These are phyloP conservation scores for Ehretia macrophylla DNA, from an alignment of 257 asterid genomes.

Conservation along the genomic window DNA sequence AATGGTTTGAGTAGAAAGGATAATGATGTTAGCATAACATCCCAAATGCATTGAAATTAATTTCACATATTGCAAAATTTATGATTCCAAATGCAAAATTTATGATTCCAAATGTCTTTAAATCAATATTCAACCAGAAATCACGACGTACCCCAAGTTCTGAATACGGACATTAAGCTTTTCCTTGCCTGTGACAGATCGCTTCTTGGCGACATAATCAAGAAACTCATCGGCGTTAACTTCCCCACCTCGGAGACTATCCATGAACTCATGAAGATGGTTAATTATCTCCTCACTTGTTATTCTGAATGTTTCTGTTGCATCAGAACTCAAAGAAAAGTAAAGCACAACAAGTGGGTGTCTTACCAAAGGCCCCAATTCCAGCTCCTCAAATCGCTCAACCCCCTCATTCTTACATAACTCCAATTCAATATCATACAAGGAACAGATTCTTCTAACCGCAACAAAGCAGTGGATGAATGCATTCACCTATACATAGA, in stretches of 20 bases:
- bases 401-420: conserved; percentile 80
- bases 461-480: conserved; percentile 93
- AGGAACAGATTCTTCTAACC: conserved; percentile 66
- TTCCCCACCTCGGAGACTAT: conserved; percentile 32
- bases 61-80: background rate
- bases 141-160: conserved; percentile 58
- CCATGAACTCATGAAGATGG: conserved; percentile 61
- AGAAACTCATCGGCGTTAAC: conserved; percentile 46
- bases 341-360: conserved; percentile 73
- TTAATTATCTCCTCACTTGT: conserved; percentile 60
- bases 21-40: no score
- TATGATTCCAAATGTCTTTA: background rate
- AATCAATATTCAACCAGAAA: conserved; percentile 7
- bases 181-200: conserved; percentile 53
- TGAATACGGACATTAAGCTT: conserved; percentile 75
- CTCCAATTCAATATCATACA: conserved; percentile 79
- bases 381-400: conserved; percentile 71
- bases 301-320: conserved; percentile 57
- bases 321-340: conserved; percentile 57
- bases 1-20: no score
- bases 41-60: background rate
- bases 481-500: conserved; percentile 49
- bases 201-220: conserved; percentile 61
- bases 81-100: background rate
- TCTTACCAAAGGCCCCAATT: conserved; percentile 82